Evolutionary conservation across 2,329 filamentous ascomycete genomes (phyloP), one percentile per base, ranked within the genome.

Genomic region (Monosporascus sp.): DNA sequence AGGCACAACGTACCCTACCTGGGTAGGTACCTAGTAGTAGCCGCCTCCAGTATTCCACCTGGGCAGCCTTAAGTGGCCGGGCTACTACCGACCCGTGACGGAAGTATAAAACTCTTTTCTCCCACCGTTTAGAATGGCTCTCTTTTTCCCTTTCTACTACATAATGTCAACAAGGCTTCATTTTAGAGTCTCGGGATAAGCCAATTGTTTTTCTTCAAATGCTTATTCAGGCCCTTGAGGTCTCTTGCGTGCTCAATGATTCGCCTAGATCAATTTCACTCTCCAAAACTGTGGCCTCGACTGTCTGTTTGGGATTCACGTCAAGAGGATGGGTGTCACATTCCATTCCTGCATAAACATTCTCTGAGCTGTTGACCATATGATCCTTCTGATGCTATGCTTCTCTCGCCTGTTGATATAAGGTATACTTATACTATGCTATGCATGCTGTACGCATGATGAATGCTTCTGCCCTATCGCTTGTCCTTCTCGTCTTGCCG

Each of bases 151-250:
- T 74, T 71, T 73, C 31, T 77, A 72, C 72, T 76, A 77, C 74
- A 80, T 78, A 93, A 89, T 90, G 86, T 90, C 84, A 83, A 26
- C 79, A 70, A 85, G 87, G 91, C 87, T 88, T 87, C 84, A 89
- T 89, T 89, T 93, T 97, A 97, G 94, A 99, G 94, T 99, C 94
- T 95, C 93, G 92, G 88, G 88, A 85, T 85, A 89, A 85, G 88
- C 84, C 73, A 70, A 66, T 60, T 62, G 9, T 5, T 60, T 55
- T 62, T 63, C 68, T 66, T 70, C 92, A 89, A 90, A 82, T 97
- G 83, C 88, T 91, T 91, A 85, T 89, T 90, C 89, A 95, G 90
- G 83, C 87, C 82, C 85, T 73, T 72, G 79, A 75, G 82, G 87
- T 78, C 81, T 89, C 92, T 78, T 78, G 89, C 92, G 93, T 90